These are phyloP conservation scores for Umbelopsis sp. DNA, from an alignment of 192 early-diverging fungal species.

Conservation along the genomic window DNA sequence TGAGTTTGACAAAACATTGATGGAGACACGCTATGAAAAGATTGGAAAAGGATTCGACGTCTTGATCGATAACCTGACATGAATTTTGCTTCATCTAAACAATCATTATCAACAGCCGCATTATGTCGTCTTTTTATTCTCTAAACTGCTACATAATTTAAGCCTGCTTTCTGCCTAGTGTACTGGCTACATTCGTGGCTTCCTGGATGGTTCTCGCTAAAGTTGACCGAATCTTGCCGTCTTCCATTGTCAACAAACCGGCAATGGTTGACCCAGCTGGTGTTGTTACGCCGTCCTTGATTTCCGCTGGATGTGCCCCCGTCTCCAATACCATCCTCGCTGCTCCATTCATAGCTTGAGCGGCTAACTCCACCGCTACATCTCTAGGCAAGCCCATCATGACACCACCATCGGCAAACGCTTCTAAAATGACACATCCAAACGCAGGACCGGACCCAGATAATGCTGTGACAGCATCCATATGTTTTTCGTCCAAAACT, in stretches of 20 bases:
- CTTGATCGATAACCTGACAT: too few species aligned
- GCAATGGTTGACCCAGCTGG: constrained; percentile 61
- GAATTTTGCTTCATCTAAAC: not conserved
- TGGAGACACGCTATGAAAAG: too few species aligned
- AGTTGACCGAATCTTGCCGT: constrained; percentile 58
- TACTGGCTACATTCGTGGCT: constrained; percentile 52
- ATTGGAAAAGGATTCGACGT: too few species aligned
- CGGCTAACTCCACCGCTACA: constrained; percentile 54
- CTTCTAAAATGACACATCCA: constrained; percentile 57
- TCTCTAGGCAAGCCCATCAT: constrained; percentile 63
- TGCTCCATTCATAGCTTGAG: constrained; percentile 56
- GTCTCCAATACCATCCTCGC: constrained; percentile 56
- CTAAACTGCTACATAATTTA: not conserved
- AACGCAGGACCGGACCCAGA: constrained; percentile 58
- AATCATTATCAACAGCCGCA: not conserved
- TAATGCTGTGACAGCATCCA: constrained; percentile 56
- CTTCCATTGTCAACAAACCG: constrained; percentile 59
- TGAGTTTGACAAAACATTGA: too few species aligned
- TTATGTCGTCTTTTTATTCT: not conserved
- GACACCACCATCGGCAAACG: constrained; percentile 59
- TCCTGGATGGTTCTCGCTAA: constrained; percentile 58
- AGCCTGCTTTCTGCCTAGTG: constrained; percentile 40
- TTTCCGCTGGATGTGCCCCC: constrained; percentile 52
- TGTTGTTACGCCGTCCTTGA: constrained; percentile 59
- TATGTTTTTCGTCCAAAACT: constrained; percentile 54